Base-by-base conservation (phyloP, 169 alveolate genomes). In the Cryptosporidium sp. region DNA sequence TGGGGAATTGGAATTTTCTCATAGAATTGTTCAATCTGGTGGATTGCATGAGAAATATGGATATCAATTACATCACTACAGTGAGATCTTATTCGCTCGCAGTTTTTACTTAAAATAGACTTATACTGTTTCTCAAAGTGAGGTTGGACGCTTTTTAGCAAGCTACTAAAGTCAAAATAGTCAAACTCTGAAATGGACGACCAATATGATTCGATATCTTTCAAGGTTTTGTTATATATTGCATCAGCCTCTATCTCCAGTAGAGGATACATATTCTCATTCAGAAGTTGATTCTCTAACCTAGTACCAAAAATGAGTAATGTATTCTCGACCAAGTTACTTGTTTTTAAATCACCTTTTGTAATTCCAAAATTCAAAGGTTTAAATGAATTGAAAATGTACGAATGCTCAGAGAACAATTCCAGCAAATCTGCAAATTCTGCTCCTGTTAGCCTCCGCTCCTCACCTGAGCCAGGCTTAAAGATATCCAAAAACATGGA, bases 91-190 rank as follows among this genome's bases (percentile, higher is more conserved):
- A 80, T 80, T 39, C n/a, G 23, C 33, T 80, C 75, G 21, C 89
- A 80, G 35, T 80, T 80, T n/a, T 31, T 65, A 31, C 70, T 35
- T 55, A 80, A 43, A 35, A 80, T 80, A 26, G 55, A 45, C 16
- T 48, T 61, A 65, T 80, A 80, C 39, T 23, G 62, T 6, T 39
- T 80, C 51, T 80, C 89, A 43, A 80, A 80, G 70, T 80, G 41
- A 21, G 68, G 37, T 31, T 41, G 69, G n/a, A 80, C 41, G 9
- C 70, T 50, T 18, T 33, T 65, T 18, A 43, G 14, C 68, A 80
- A 48, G 62, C 39, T 65, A 23, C 58, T 43, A 21, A 23, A 43
- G 18, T 80, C 89, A 65, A 59, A 55, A 23, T 62, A 62, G 39
- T 80, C 68, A 59, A 62, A 80, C 55, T 65, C 89, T 3, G 75